These are phyloP conservation scores for Blastomyces emzantsi DNA, from an alignment of 2,329 filamentous ascomycete genomes.

Conservation along the genomic window DNA sequence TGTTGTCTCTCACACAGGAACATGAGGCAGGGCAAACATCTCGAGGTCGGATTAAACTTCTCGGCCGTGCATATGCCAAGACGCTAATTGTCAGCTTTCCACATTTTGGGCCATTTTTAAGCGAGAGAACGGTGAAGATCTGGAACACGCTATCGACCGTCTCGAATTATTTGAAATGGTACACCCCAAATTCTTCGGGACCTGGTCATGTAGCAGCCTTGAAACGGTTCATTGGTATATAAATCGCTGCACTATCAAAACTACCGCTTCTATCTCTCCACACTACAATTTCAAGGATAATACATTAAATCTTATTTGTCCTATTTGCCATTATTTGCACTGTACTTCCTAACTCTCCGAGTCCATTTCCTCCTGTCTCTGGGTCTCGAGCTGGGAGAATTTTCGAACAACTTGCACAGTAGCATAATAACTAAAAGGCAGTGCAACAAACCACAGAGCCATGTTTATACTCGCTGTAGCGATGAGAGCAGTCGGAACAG, in stretches of 20 bases:
- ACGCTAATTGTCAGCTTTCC: background rate
- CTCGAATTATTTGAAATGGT: no score
- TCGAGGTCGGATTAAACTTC: background rate
- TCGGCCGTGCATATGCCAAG: background rate
- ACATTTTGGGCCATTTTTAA: no score
- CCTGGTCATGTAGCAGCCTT: no score
- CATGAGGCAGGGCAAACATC: background rate
- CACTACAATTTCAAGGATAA: no score
- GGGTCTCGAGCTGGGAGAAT: conserved; percentile 27
- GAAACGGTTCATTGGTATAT: no score
- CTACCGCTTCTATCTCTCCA: no score
- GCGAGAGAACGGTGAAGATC: no score
- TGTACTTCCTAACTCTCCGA: background rate
- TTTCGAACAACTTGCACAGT: conserved; percentile 36
- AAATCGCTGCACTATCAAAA: no score
- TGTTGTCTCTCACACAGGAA: no score
- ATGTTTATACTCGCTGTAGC: conserved; percentile 28
- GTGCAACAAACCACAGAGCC: conserved; percentile 35
- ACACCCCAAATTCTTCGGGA: no score
- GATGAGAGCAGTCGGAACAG: conserved; percentile 37
- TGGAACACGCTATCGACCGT: no score
- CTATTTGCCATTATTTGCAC: background rate
- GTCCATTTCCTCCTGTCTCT: background rate
- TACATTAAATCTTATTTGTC: background rate
- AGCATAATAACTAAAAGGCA: conserved; percentile 40